These are phyloP conservation scores for Coniochaeta pulveracea DNA, from an alignment of 2,329 filamentous ascomycete genomes.

Conservation along the genomic window DNA sequence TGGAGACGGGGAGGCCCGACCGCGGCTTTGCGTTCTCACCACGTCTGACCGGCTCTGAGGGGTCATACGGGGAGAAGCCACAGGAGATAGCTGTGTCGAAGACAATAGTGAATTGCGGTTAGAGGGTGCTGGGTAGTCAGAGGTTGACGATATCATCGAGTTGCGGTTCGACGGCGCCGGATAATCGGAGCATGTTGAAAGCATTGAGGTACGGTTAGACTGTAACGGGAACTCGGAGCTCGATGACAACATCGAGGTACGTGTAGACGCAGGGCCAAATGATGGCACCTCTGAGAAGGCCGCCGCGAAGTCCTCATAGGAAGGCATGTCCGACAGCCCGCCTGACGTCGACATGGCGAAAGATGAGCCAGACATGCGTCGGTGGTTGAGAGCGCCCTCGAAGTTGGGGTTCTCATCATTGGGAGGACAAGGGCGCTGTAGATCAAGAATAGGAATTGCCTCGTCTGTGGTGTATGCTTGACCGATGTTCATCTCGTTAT, in stretches of 20 bases:
- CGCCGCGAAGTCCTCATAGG: slow-evolving; percentile 61
- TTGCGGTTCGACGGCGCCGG: too few species aligned
- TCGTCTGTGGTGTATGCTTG: slow-evolving; percentile 54
- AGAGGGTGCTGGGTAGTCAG: slow-evolving; percentile 55
- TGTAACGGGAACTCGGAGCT: too few species aligned
- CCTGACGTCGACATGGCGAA: slow-evolving; percentile 61
- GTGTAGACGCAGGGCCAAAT: too few species aligned
- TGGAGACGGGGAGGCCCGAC: slow-evolving; percentile 61
- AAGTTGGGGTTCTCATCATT: slow-evolving; percentile 39
- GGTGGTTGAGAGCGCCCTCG: slow-evolving; percentile 40
- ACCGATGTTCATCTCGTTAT: slow-evolving; percentile 47
- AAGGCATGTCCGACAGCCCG: slow-evolving; percentile 54
- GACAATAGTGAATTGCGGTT: slow-evolving; percentile 62
- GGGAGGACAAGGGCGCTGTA: slow-evolving; percentile 36
- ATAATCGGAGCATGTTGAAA: too few species aligned
- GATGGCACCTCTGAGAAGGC: slow-evolving; percentile 56
- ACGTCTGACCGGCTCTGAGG: slow-evolving; percentile 48
- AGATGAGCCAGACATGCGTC: slow-evolving; percentile 61
- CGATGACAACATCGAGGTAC: too few species aligned
- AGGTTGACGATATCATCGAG: too few species aligned
- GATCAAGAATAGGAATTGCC: slow-evolving; percentile 49
- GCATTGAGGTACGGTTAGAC: too few species aligned
- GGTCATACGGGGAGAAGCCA: slow-evolving; percentile 58
- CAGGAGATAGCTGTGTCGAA: slow-evolving; percentile 59
- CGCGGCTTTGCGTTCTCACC: slow-evolving; percentile 54